Base-by-base conservation (phyloP, 805 yeast species). In the Huiozyma naganishii region DNA sequence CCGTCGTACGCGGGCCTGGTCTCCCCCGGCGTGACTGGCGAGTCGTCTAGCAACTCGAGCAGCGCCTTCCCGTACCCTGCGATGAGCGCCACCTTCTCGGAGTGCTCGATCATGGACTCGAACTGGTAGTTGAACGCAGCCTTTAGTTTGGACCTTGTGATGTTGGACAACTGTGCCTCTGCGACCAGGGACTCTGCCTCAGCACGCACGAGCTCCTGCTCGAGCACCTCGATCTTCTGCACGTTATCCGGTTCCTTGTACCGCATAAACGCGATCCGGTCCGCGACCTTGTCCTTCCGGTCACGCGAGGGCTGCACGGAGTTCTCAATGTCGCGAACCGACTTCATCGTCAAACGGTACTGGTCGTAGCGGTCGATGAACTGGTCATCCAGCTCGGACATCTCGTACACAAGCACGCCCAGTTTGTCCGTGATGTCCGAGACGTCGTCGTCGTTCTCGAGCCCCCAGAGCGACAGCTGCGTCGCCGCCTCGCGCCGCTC, bases 181-280 rank as follows among this genome's bases (percentile, higher is more conserved):
- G 95, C 95, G 55, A 86, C 95, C 51, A 85, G 72, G 41, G 89
- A 80, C 68, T 86, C 95, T 44, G 95, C 95, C 68, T 86, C 95
- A 36, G 92, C 92, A 68, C 95, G 76, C 45, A 86, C 95, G 61
- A 85, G 72, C 67, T 85, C 94, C 65, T 86, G 94, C 70, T 86
- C 94, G 62, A 86, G 72, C 45, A 84, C 79, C 44, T 78, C 74
- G 52, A 85, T 80, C 71, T 82, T 83, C 52, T 73, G 85, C 36
- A 87, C 12, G 27, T 38, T 79, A 66, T 79, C 80, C 45, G 94
- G 90, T 66, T 82, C 88, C 69, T 83, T 83, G 72, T 83, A 83
- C 67, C 83, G 81, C 66, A 83, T 70, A 66, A 77, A 77, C 48
- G 90, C 92, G 61, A 84, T 83, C 67, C 83, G 80, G 62, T 84